Percentiles rank a stretch among this genome's conserved stretches.
These are phyloP conservation scores for Vachellia collinsii DNA, from an alignment of 306 rosid species.

Conservation along the genomic window DNA sequence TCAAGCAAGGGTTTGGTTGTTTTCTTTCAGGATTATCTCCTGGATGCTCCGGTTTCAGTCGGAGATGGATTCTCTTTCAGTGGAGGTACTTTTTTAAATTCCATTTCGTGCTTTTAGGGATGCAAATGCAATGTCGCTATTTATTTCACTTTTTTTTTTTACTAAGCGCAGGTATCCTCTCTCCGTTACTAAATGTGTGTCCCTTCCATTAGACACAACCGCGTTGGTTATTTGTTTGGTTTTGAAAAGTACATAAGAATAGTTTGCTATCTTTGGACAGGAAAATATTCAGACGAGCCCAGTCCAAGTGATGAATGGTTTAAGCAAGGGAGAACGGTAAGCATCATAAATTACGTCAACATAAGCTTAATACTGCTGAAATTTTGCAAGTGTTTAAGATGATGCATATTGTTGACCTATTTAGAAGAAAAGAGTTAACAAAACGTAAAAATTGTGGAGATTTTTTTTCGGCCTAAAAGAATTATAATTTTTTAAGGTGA, in stretches of 20 bases:
- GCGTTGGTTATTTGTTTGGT: background rate
- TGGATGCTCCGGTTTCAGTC: conserved; percentile 75
- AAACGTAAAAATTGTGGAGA: conserved; percentile 4
- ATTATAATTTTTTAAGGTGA: conserved; percentile 53
- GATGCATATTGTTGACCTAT: conserved; percentile 1
- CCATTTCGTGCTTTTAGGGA: background rate
- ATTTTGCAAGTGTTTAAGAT: background rate
- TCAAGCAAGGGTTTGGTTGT: background rate
- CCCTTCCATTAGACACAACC: too few species aligned
- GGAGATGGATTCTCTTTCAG: conserved; percentile 93
- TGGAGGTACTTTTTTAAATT: conserved; percentile 58
- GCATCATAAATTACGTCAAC: background rate
- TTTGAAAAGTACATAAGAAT: conserved; percentile 25
- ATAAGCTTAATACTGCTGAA: background rate
- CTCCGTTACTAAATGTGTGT: too few species aligned
- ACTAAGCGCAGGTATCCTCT: too few species aligned
- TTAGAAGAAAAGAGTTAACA: background rate
- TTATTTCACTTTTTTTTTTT: too few species aligned
- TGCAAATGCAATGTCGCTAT: background rate
- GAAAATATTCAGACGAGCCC: conserved; percentile 83
- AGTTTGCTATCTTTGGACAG: conserved; percentile 45
- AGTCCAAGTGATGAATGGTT: conserved; percentile 92
- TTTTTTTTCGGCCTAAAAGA: background rate
- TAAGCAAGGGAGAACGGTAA: conserved; percentile 79
- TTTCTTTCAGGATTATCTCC: conserved; percentile 64